These are phyloP conservation scores for Penicillium sp. DNA, from an alignment of 2,329 filamentous ascomycete species.

Conservation along the genomic window DNA sequence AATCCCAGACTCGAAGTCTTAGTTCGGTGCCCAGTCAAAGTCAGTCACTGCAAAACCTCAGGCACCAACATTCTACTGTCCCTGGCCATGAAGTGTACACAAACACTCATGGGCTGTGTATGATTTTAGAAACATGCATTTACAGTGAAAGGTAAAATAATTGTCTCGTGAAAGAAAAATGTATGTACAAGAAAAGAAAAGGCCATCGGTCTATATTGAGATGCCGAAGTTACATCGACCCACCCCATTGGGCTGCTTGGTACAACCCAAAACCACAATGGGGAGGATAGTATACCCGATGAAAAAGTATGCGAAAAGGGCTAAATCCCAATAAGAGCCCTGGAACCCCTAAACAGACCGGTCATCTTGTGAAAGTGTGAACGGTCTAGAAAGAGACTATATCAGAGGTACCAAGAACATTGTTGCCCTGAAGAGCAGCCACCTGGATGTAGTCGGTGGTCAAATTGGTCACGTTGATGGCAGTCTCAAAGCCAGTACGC, in stretches of 20 bases:
- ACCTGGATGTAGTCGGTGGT: conserved; percentile 27
- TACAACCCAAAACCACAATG: not conserved
- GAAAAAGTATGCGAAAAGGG: not conserved
- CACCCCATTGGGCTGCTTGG: not conserved
- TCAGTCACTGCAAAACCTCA: no score
- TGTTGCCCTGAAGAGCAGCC: conserved; percentile 30
- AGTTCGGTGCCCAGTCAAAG: no score
- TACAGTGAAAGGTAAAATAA: not conserved
- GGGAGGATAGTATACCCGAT: not conserved
- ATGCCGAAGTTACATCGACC: not conserved
- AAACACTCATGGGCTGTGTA: no score
- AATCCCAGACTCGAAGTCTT: no score
- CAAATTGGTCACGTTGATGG: conserved; percentile 15
- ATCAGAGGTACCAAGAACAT: conserved; percentile 16
- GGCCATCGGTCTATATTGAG: not conserved
- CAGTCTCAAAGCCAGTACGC: conserved; percentile 34
- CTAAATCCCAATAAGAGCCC: not conserved
- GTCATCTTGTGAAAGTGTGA: not conserved
- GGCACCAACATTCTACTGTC: no score
- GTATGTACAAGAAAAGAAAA: not conserved
- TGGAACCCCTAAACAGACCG: not conserved
- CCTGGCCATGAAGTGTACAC: no score
- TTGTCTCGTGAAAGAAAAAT: not conserved
- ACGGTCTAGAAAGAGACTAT: not conserved
- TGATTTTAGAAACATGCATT: not conserved